Evolutionary conservation across 176 grass and related monocot species (phyloP), one percentile per base, ranked within the genome.

Genomic region (Tillandsia fasciculata): DNA sequence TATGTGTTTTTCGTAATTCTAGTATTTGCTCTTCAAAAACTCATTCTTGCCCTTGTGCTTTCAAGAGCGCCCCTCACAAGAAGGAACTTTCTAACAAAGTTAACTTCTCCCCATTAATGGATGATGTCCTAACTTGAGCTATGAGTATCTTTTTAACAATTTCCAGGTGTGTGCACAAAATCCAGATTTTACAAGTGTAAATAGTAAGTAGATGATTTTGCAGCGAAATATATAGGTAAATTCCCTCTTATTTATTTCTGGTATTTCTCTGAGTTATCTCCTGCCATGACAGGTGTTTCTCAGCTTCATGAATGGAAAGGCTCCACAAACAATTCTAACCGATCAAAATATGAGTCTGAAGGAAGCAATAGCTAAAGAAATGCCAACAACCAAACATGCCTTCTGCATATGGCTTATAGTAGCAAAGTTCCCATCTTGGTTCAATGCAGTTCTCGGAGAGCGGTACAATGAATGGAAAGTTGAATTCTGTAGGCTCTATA

Each of bases 301-400:
- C 28, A 83, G 81, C 56, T 96, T 85, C 71, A 87, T 96, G 81
- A 87, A 87, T 79, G 83, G 82, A 54, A 87, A 83, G 80, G 69
- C 81, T 66, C 87, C 91, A 29, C 70, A 12, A 47, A 87, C 76
- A 51, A 83, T 96, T 74, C 64, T 95, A 64, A 90, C 91, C 11
- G 81, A 87, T 73, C 73, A 96, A 73, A 96, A 81, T 76, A 23
- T 77, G 10, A 80, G 61, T 67, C 76, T 90, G 48, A 85, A 76
- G 72, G 84, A 96, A 77, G 82, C 79, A 52, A 75, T 90, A 80
- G 75, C 75, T 75, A 74, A 81, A 11, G 87, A 90, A 71, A 76
- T 87, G 72, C 84, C 84, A 24, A 74, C 73, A 67, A 83, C 84
- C 75, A 87, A 90, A 72, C 91, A 96, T 72, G 91, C 73, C 0